Evolutionary conservation across 140 eudicot species (phyloP).

Genomic region (Anethum foeniculum): DNA sequence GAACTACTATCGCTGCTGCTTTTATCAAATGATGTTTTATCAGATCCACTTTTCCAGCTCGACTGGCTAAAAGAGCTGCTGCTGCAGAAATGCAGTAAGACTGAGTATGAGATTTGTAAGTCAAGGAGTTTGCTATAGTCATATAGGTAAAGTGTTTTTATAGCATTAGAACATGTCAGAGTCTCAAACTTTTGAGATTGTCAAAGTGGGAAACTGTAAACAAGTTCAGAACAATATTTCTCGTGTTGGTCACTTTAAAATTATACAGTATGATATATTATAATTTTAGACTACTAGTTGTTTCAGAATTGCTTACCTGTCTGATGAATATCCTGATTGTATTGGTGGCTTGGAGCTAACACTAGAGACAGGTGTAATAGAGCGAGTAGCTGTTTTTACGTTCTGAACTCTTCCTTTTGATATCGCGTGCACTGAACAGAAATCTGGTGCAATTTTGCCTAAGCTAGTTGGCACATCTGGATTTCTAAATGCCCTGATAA

Average conservation of each 20-base stretch:
- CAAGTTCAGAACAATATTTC: not conserved
- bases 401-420: conserved; percentile 28
- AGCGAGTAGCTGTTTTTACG: conserved; percentile 20
- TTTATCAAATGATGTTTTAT: conserved; percentile 21
- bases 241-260: not conserved
- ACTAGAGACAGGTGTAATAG: conserved; percentile 13
- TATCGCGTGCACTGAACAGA: conserved; percentile 33
- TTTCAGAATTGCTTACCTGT: not conserved
- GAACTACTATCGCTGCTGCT: conserved; percentile 20
- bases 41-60: conserved; percentile 25
- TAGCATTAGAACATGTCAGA: not conserved
- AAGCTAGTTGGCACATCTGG: conserved; percentile 32
- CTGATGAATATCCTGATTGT: conserved; percentile 13
- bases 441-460: conserved; percentile 36
- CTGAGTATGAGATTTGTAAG: not conserved
- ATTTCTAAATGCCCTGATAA: conserved; percentile 33
- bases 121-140: not conserved
- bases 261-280: too few species aligned
- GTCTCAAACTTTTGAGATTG: not conserved
- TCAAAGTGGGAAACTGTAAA: not conserved
- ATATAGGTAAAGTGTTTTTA: not conserved
- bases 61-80: conserved; percentile 19
- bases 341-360: conserved; percentile 1
- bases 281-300: conserved; percentile 3
- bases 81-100: not conserved